Conservation (phyloP, 192 early-diverging fungal genomes). For the Jimgerdemannia lactiflua region DNA sequence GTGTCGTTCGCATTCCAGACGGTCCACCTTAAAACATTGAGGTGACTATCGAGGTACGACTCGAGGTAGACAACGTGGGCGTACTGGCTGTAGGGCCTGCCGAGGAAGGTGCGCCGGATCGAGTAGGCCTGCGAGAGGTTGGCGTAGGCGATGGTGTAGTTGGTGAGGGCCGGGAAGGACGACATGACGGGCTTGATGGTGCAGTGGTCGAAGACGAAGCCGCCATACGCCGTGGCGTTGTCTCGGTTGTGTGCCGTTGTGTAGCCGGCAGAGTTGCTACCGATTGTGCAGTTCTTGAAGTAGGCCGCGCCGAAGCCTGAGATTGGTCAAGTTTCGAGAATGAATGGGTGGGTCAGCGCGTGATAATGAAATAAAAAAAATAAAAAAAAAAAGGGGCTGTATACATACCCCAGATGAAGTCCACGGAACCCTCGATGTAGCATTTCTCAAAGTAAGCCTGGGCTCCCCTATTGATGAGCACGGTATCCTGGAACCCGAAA, state of each 20-base stretch:
- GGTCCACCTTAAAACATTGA: conserved; percentile 9
- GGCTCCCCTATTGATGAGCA: conserved; percentile 17
- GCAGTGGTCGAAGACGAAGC: not conserved
- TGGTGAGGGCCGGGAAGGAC: not conserved
- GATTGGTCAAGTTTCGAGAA: too few species aligned
- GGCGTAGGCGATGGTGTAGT: not conserved
- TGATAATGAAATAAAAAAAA: too few species aligned
- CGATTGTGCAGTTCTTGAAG: conserved; percentile 11
- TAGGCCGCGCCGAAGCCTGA: conserved; percentile 13
- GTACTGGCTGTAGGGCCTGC: conserved; percentile 17
- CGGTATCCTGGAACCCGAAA: conserved; percentile 27
- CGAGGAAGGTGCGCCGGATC: conserved; percentile 3
- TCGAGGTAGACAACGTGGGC: conserved; percentile 14
- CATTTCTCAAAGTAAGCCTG: conserved; percentile 22
- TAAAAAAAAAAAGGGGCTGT: too few species aligned
- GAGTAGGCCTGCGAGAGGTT: not conserved
- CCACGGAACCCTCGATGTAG: conserved; percentile 30
- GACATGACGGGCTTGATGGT: not conserved
- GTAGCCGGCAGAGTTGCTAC: not conserved
- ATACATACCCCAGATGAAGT: conserved; percentile 20
- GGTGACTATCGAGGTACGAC: conserved; percentile 1
- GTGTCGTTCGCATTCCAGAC: not conserved
- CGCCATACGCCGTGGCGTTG: not conserved
- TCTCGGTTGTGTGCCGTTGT: conserved; percentile 16
- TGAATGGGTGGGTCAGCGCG: too few species aligned